Evolutionary conservation across 495 filamentous ascomycete genomes (phyloP).

Genomic region (Emericellopsis terricola): DNA sequence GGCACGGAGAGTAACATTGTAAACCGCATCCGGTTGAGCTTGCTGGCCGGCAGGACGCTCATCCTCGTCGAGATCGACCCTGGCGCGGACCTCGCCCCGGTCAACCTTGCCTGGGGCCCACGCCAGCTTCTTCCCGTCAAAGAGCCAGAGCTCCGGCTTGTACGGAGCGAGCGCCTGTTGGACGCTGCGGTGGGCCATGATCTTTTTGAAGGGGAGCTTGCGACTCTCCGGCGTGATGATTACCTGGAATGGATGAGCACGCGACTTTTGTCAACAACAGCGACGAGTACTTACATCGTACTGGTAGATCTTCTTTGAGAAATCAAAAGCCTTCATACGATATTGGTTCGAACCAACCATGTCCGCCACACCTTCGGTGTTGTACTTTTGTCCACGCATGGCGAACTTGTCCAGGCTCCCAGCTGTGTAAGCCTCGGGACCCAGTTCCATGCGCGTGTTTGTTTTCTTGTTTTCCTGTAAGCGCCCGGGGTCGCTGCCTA

Average conservation of each 20-base stretch:
- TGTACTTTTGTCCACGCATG: conserved; percentile 17
- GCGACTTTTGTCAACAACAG: no score
- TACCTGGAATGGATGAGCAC: conserved; percentile 29
- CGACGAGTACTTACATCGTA: conserved; percentile 89
- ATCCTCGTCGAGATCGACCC: conserved; percentile 50
- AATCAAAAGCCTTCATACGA: conserved; percentile 31
- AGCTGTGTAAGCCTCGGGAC: conserved; percentile 21
- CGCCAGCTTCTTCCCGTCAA: conserved; percentile 60
- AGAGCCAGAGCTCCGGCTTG: conserved; percentile 36
- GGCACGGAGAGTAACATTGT: conserved; percentile 37
- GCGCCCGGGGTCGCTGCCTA: conserved; percentile 14
- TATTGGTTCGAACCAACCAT: conserved; percentile 57
- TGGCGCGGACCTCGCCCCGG: conserved; percentile 20
- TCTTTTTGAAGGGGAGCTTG: conserved; percentile 40
- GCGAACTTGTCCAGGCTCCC: conserved; percentile 7
- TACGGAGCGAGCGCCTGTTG: conserved; percentile 26
- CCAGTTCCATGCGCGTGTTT: conserved; percentile 23
- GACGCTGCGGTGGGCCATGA: conserved; percentile 49
- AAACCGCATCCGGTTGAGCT: conserved; percentile 24
- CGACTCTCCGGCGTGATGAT: conserved; percentile 40
- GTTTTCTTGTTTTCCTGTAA: conserved; percentile 5
- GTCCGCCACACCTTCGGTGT: conserved; percentile 35
- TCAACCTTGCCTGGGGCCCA: conserved; percentile 39
- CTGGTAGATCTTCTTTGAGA: conserved; percentile 44
- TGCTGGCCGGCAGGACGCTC: conserved; percentile 15